Conservation (phyloP, 192 early-diverging fungal genomes). For the Coemansia sp. region DNA sequence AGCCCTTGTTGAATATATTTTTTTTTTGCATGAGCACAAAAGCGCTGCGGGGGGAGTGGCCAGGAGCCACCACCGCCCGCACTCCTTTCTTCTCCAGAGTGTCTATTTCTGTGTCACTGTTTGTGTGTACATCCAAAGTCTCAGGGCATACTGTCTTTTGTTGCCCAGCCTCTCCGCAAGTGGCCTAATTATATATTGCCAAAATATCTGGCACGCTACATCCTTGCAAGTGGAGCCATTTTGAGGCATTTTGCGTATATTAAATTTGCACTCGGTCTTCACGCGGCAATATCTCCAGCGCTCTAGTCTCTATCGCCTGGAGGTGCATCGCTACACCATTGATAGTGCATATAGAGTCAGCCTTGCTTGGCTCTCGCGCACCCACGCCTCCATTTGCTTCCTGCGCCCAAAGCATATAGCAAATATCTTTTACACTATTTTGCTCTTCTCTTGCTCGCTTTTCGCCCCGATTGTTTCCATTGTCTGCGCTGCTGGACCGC, state of each 20-base stretch:
- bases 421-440: slow-evolving; percentile 1
- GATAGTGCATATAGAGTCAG: not conserved
- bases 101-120: not conserved
- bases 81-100: not conserved
- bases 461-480: not conserved
- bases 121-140: not conserved
- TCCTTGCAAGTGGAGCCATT: not conserved
- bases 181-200: not conserved
- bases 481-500: slow-evolving; percentile 1
- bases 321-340: not conserved
- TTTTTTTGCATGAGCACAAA: not conserved
- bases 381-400: not conserved
- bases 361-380: not conserved
- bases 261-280: not conserved
- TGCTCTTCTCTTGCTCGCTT: not conserved
- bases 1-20: not conserved
- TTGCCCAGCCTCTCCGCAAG: not conserved
- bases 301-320: not conserved
- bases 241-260: slow-evolving; percentile 3
- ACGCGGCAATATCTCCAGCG: not conserved
- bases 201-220: not conserved
- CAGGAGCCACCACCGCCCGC: not conserved
- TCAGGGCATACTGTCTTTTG: slow-evolving; percentile 1
- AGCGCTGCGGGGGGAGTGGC: not conserved
- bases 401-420: not conserved